Evolutionary conservation across 345 rosid genomes (phyloP), one percentile per base, ranked within the genome.

Genomic region (Crucihimalaya himalaica): DNA sequence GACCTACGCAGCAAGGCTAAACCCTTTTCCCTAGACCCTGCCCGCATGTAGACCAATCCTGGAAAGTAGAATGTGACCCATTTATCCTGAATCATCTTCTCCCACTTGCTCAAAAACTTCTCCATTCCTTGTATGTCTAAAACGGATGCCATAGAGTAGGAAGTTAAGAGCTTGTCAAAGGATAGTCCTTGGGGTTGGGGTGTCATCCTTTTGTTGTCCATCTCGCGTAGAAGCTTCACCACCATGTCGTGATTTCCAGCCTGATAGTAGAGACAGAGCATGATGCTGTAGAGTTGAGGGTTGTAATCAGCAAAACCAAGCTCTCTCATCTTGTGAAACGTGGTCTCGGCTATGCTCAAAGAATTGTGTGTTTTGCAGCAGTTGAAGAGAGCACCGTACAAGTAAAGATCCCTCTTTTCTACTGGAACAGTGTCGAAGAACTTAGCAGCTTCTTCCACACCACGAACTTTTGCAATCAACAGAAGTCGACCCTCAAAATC

Each of bases 191-290:
- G 75, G n/a, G 52, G 62, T 60, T 77, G 75, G n/a, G 52, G 62
- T 6, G 16, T 29, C 6, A 86, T 65, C 3, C 84, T 80, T 2
- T 58, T 61, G 54, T 69, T 64, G 56, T 79, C 73, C 95, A 91
- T 91, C 70, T 89, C 89, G 31, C 73, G 63, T 65, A 84, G 65
- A 34, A 89, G 42, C 13, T 15, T 21, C 23, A 85, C 85, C 8
- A 86, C 65, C 75, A 82, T 84, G 74, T 86, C 86, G 25, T 72
- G 48, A 32, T 86, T 34, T 14, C 19, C 64, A 39, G 72, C 72
- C 52, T 21, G 72, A 46, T 20, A 13, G 66, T 91, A 86, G 25
- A 91, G 87, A 19, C 20, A 83, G 45, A 89, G 63, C 91, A 87
- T 84, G 8, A 72, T 73, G 70, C 76, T 84, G 66, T 83, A 91